Conservation (phyloP, 768 basidiomycete species). For the Agrocybe chaxingu region DNA sequence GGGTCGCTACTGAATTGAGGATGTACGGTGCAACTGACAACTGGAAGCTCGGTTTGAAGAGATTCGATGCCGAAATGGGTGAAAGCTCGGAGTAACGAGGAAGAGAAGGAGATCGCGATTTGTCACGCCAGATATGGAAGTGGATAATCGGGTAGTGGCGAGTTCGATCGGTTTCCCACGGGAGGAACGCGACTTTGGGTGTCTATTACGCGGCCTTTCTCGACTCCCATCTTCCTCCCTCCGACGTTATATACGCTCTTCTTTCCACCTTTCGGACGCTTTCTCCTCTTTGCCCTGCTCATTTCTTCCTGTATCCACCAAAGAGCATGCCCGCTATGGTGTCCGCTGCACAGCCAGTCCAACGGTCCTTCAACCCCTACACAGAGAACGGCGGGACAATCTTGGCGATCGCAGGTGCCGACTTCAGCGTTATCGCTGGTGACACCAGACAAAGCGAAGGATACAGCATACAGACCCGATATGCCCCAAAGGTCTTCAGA, state of each 20-base stretch:
- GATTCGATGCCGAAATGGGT: slow-evolving; percentile 18
- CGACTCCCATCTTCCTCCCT: slow-evolving; percentile 21
- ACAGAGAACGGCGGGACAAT: slow-evolving; percentile 94
- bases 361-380: slow-evolving; percentile 83
- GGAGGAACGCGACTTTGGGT: slow-evolving; percentile 33
- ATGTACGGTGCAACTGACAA: no score
- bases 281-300: slow-evolving; percentile 16
- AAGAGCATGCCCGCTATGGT: slow-evolving; percentile 35
- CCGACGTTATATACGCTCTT: slow-evolving; percentile 23
- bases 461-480: slow-evolving; percentile 97
- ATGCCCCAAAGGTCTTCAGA: slow-evolving; percentile 92
- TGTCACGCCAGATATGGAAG: slow-evolving; percentile 8
- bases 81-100: slow-evolving; percentile 35
- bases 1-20: no score
- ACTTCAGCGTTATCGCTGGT: slow-evolving; percentile 93
- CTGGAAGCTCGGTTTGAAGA: slow-evolving; percentile 11
- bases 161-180: slow-evolving; percentile 32
- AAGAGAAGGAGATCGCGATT: slow-evolving; percentile 11
- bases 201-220: slow-evolving; percentile 43
- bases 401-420: slow-evolving; percentile 90
- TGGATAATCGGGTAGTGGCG: slow-evolving; percentile 11
- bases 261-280: slow-evolving; percentile 17
- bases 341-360: slow-evolving; percentile 32
- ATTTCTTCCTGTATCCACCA: slow-evolving; percentile 10
- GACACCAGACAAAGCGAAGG: slow-evolving; percentile 97